Evolutionary conservation across 495 filamentous ascomycete species (phyloP), one percentile per base, ranked within the genome.

Genomic region (Massariosphaeria phaeospora): DNA sequence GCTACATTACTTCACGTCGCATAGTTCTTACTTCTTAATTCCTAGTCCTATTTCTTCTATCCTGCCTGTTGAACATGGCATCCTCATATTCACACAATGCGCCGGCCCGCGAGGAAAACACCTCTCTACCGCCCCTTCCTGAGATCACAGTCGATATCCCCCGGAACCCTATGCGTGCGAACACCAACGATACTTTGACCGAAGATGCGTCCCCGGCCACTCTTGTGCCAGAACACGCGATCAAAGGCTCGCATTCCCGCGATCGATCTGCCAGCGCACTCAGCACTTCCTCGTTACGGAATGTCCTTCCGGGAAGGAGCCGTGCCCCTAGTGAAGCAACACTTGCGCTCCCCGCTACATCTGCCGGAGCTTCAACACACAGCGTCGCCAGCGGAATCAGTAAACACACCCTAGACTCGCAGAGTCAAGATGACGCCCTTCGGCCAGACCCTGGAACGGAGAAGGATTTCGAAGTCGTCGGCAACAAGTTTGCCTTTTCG

Each of bases 401-500:
- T 40, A 8, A 46, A 15, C 40, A 24, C 23, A 58, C 55, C 0
- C 30, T 58, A 5, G 47, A 51, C 4, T 30, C 35, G 7, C 13
- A 44, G 3, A 36, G n/a, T 1, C 11, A 80, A 48, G 76, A 80
- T 49, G 81, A 86, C 45, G 80, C 84, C 0, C 68, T 88, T 0
- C 74, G 72, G 33, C 82, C 87, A 0, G 84, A 90, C 68, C 81
- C 80, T 2, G 81, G 83, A 6, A 83, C 78, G 0, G 85, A 89
- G 62, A 70, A 65, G 0, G 85, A 89, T 61, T 95, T 91, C 60
- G 53, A 78, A 18, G 83, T 89, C 13, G 74, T 80, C 20, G 75
- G 90, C 52, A 94, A 93, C 67, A 81, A 75, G 38, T 94, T 94
- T 52, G 89, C 86, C 1, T 93, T 88, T 55, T 81, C 85, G 1